Base-by-base conservation (phyloP, 768 basidiomycete genomes). In the Asterophora lycoperdoides region DNA sequence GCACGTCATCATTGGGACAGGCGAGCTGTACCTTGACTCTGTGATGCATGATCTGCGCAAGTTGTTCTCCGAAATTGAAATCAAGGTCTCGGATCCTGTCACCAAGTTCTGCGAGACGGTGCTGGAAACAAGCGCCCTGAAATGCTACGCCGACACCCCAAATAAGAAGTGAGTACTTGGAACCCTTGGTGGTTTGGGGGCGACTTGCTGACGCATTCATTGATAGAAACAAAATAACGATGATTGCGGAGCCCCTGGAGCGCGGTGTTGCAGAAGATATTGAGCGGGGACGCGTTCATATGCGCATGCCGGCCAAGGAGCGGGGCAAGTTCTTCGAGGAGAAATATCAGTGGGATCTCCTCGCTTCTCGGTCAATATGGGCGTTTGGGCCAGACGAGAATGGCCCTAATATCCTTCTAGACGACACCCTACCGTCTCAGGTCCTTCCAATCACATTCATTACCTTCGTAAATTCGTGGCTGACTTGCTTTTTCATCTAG, bases 51-150 rank as follows among this genome's bases (percentile, higher is more conserved):
- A 99, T 68, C 70, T 99, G 43, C 77, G 96, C 53, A 81, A 78
- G 52, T 62, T 98, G 52, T 99, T 95, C 71, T 84, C 93, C 26
- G 96, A 99, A 73, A 96, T 98, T 58, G 96, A 99, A 76, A 97
- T 99, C 77, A 99, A 99, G 74, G 93, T 98, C 11, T 98, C 95
- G 18, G 96, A 99, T 72, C 96, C 96, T 1, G 93, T 98, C 33
- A 95, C 93, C 13, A 92, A 93, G 63, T 99, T 99, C 72, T 89
- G 91, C 63, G 96, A 99, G 73, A 99, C 96, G 1, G 95, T 98
- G 17, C 73, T 97, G 56, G 96, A 99, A 74, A 98, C 95, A 28
- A 93, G 89, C 56, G 96, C 95, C 3, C 69, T 99, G 55, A 99
- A 98, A 69, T 98, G 95, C 63, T 99, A 99, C 66, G 96, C 96